phyloP scores from a whole-genome alignment of 805 yeast genomes.

The Candida tammaniensis region DNA sequence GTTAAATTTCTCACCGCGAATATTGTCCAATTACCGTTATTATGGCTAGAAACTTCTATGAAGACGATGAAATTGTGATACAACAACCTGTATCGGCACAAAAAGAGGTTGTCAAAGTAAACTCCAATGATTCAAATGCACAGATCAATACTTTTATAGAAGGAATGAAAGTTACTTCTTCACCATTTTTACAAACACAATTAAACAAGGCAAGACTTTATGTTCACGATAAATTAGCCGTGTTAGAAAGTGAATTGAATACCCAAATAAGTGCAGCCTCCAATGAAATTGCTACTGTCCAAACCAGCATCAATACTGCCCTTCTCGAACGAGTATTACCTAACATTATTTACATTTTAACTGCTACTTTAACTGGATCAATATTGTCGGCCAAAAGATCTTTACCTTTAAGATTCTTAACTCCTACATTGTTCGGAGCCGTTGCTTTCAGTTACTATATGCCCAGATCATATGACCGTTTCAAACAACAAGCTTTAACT shows the following conservation, averaged over 20 bases:
- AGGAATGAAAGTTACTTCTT: constrained; percentile 54
- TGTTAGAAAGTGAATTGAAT: constrained; percentile 41
- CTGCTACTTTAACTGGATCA: constrained; percentile 56
- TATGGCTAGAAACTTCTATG: constrained; percentile 45
- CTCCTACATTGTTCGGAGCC: constrained; percentile 51
- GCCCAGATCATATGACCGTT: constrained; percentile 47
- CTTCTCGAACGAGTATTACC: constrained; percentile 65
- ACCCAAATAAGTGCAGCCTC: constrained; percentile 46
- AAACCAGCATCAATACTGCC: constrained; percentile 35
- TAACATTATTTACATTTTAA: constrained; percentile 49
- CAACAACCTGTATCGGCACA: constrained; percentile 45
- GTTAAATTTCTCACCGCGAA: not conserved
- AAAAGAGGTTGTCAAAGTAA: constrained; percentile 35
- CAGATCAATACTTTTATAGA: too few species aligned
- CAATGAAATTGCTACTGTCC: constrained; percentile 39
- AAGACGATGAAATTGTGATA: constrained; percentile 48
- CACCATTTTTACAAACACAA: constrained; percentile 45
- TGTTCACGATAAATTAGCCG: constrained; percentile 34
- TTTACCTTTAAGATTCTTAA: constrained; percentile 47
- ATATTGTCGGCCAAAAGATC: constrained; percentile 47
- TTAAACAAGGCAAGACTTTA: constrained; percentile 38
- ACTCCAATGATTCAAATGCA: constrained; percentile 37
- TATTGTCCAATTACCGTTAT: not conserved
- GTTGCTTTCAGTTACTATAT: constrained; percentile 44
- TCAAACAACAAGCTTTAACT: constrained; percentile 20